These are phyloP conservation scores for Blastocystis sp. DNA, from an alignment of 352 stramenopile genomes.

Conservation along the genomic window DNA sequence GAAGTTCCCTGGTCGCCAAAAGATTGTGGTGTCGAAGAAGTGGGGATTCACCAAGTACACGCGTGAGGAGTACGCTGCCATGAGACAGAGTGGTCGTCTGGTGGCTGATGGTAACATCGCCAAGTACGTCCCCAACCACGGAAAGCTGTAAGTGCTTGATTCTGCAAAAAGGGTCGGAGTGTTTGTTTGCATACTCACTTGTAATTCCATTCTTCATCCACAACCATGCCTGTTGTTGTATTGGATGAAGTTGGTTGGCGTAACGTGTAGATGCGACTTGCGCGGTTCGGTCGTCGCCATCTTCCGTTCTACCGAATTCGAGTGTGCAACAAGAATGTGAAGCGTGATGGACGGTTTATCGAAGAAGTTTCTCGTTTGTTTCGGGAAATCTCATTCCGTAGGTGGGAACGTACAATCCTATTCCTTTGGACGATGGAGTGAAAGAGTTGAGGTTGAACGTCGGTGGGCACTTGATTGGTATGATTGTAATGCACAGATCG, in stretches of 20 bases:
- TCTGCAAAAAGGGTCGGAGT: neutral
- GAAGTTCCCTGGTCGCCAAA: too few relatives aligned
- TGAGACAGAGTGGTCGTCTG: too few relatives aligned
- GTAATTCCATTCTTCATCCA: neutral
- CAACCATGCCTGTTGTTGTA: constrained; percentile 15
- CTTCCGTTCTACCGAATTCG: constrained; percentile 42
- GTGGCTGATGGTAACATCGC: too few relatives aligned
- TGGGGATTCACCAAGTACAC: too few relatives aligned
- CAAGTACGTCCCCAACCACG: neutral
- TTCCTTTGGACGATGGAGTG: constrained; percentile 27
- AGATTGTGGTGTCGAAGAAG: too few relatives aligned
- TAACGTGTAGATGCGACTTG: neutral
- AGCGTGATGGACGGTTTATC: neutral
- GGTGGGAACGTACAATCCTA: constrained; percentile 35
- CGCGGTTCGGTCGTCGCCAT: constrained; percentile 3
- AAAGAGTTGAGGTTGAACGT: constrained; percentile 26
- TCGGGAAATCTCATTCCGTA: neutral
- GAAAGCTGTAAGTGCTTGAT: neutral
- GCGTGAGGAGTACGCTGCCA: too few relatives aligned
- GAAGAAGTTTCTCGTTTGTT: neutral
- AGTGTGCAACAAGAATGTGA: constrained; percentile 23
- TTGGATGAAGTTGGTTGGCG: too few relatives aligned
- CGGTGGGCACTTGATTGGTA: neutral
- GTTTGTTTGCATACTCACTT: neutral
- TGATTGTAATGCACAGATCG: neutral